Percentiles rank a stretch among this genome's conserved stretches.
Evolutionary conservation across 805 yeast genomes (phyloP).

Genomic region (Candida ascalaphidarum): DNA sequence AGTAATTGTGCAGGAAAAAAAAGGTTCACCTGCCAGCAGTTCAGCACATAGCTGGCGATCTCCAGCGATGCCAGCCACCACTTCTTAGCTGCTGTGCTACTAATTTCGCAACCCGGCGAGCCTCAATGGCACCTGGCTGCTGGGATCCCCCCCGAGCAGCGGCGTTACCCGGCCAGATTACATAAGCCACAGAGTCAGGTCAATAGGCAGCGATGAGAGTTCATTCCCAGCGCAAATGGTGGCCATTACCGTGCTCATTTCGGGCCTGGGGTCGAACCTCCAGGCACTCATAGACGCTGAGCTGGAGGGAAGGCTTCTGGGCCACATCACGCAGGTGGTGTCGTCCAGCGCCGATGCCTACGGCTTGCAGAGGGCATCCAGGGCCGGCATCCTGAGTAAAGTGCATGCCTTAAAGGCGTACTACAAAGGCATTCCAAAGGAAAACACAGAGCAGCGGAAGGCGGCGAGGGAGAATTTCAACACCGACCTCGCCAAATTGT

Average conservation of each 20-base stretch:
- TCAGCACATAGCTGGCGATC: too few relatives aligned
- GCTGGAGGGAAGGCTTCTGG: conserved; percentile 33
- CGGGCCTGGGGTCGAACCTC: conserved; percentile 93
- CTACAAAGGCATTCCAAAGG: conserved; percentile 68
- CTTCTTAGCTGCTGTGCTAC: too few relatives aligned
- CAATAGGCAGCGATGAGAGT: too few relatives aligned
- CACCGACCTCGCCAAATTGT: conserved; percentile 62
- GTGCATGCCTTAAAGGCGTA: conserved; percentile 67
- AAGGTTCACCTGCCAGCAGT: too few relatives aligned
- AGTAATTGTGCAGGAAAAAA: too few relatives aligned
- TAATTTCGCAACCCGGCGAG: too few relatives aligned
- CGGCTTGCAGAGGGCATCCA: conserved; percentile 73
- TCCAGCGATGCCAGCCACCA: too few relatives aligned
- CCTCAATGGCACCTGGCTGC: too few relatives aligned
- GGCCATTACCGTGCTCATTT: conserved; percentile 67
- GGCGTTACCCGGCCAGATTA: too few relatives aligned
- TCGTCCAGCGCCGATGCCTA: conserved; percentile 84
- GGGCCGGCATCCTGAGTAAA: conserved; percentile 60
- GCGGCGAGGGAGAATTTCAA: conserved; percentile 67
- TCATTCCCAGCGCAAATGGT: too few relatives aligned
- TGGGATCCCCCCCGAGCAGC: too few relatives aligned
- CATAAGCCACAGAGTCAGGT: too few relatives aligned
- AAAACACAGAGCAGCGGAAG: conserved; percentile 47
- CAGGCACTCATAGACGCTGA: conserved; percentile 87
- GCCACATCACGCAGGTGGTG: conserved; percentile 64